A percentile compares a stretch with the other conserved stretches of the same genome.
These are phyloP conservation scores for Penicillium roqueforti DNA, from an alignment of 495 filamentous ascomycete species.

Conservation along the genomic window DNA sequence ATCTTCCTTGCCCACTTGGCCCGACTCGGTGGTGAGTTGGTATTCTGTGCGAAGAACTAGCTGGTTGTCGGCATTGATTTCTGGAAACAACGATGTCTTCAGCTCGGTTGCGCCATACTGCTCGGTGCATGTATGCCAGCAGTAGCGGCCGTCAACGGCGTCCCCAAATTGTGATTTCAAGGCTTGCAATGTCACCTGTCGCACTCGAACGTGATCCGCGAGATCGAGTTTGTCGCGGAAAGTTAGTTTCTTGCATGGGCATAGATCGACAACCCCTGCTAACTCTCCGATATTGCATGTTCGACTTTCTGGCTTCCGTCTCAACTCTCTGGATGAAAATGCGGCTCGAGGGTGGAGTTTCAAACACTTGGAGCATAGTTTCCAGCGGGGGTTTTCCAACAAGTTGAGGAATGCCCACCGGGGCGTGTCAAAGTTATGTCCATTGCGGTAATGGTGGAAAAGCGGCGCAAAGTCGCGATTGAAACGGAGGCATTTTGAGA, in stretches of 20 bases:
- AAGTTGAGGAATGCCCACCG: slow-evolving; percentile 43
- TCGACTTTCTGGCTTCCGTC: slow-evolving; percentile 35
- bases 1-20: slow-evolving; percentile 42
- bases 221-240: slow-evolving; percentile 43
- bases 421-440: slow-evolving; percentile 38
- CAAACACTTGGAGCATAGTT: slow-evolving; percentile 41
- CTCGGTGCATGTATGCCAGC: slow-evolving; percentile 46
- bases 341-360: slow-evolving; percentile 41
- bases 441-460: slow-evolving; percentile 44
- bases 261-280: slow-evolving; percentile 44
- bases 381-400: slow-evolving; percentile 39
- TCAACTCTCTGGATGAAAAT: slow-evolving; percentile 35
- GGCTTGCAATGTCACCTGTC: slow-evolving; percentile 27
- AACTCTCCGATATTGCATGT: slow-evolving; percentile 39
- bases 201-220: slow-evolving; percentile 31
- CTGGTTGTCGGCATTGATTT: slow-evolving; percentile 33
- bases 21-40: slow-evolving; percentile 33
- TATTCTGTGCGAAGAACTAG: slow-evolving; percentile 42
- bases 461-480: slow-evolving; percentile 44
- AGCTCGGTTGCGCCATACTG: slow-evolving; percentile 39
- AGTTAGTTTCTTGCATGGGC: slow-evolving; percentile 47
- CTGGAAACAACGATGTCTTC: slow-evolving; percentile 37
- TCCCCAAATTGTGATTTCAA: slow-evolving; percentile 32
- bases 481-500: slow-evolving; percentile 39
- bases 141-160: slow-evolving; percentile 31